Conservation (phyloP, 129 eudicot species). For the Lactuca saligna region DNA sequence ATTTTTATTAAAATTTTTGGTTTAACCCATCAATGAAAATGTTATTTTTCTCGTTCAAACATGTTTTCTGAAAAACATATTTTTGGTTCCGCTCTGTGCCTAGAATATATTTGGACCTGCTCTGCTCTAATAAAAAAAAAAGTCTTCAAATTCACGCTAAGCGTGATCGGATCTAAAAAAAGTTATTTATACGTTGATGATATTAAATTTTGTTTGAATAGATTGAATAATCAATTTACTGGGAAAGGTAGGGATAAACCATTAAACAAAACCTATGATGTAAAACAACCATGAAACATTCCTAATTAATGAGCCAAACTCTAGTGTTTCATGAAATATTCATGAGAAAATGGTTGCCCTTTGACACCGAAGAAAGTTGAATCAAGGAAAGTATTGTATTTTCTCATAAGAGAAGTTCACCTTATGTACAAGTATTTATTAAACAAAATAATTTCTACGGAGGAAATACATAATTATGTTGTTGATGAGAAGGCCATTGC, state of each 20-base stretch:
- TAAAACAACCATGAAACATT: not conserved
- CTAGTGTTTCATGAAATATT: not conserved
- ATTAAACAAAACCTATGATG: not conserved
- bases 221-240: too few relatives aligned
- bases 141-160: too few relatives aligned
- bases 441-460: slow-evolving; percentile 9
- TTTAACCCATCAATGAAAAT: too few relatives aligned
- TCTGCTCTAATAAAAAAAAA: too few relatives aligned
- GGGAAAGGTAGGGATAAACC: not conserved
- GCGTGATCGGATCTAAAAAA: too few relatives aligned
- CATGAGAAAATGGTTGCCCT: not conserved
- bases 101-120: too few relatives aligned
- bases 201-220: too few relatives aligned
- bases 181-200: too few relatives aligned
- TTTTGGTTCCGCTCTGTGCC: too few relatives aligned
- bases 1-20: too few relatives aligned
- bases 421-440: slow-evolving; percentile 29
- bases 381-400: slow-evolving; percentile 11
- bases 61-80: too few relatives aligned
- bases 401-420: slow-evolving; percentile 1
- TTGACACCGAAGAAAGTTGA: not conserved
- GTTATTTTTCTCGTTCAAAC: too few relatives aligned
- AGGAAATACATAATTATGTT: slow-evolving; percentile 44
- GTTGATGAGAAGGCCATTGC: slow-evolving; percentile 67
- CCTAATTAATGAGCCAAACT: not conserved